phyloP scores from a whole-genome alignment of 2,329 filamentous ascomycete genomes.

The Gaeumannomyces tritici region DNA sequence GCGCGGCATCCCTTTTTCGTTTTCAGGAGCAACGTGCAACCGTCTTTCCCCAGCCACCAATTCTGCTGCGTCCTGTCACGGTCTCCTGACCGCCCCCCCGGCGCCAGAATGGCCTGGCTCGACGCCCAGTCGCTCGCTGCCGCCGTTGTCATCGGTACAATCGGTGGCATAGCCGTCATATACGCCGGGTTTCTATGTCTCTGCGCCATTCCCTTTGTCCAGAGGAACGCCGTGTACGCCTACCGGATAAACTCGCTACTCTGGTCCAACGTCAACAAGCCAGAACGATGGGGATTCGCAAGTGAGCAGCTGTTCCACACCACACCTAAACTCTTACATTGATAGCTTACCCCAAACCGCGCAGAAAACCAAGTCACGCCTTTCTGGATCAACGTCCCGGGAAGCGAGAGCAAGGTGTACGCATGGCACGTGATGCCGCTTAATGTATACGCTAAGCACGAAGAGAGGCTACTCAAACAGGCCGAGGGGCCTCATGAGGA shows the following conservation, averaged over 20 bases:
- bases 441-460: slow-evolving; percentile 64
- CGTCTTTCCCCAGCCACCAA: background rate
- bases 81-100: background rate
- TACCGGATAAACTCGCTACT: slow-evolving; percentile 62
- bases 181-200: slow-evolving; percentile 60
- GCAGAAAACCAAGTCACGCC: slow-evolving; percentile 80
- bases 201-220: slow-evolving; percentile 59
- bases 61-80: background rate
- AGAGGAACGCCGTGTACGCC: slow-evolving; percentile 77
- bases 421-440: slow-evolving; percentile 87
- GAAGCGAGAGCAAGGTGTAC: slow-evolving; percentile 68
- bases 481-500: slow-evolving; percentile 38
- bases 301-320: slow-evolving; percentile 37
- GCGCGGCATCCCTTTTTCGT: background rate
- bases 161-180: slow-evolving; percentile 40
- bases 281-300: slow-evolving; percentile 79
- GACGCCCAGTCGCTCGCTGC: background rate
- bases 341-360: background rate
- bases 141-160: slow-evolving; percentile 42
- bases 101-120: background rate
- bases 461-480: slow-evolving; percentile 48
- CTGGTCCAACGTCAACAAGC: slow-evolving; percentile 60
- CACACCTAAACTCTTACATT: background rate
- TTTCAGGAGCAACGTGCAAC: background rate
- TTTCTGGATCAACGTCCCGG: slow-evolving; percentile 61